Conservation (phyloP, 441 rosid species). For the Populus hybrid region DNA sequence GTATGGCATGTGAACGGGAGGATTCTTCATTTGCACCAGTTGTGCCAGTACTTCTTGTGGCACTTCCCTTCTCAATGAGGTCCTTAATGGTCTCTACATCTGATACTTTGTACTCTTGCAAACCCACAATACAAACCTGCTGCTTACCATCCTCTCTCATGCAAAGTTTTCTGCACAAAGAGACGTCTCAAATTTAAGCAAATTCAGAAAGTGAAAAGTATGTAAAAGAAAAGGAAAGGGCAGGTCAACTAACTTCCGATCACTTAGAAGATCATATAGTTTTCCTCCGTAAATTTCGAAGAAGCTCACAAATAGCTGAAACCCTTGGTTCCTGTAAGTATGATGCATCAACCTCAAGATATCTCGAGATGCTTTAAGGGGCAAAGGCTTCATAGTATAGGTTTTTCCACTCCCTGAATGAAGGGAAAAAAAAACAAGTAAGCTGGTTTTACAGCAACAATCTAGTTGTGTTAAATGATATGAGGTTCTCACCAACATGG, state of each 20-base stretch:
- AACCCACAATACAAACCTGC: slow-evolving; percentile 98
- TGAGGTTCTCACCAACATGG: neutral
- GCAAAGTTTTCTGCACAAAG: slow-evolving; percentile 74
- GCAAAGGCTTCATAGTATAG: slow-evolving; percentile 94
- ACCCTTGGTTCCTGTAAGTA: slow-evolving; percentile 82
- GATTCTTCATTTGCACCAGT: slow-evolving; percentile 99
- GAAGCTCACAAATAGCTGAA: slow-evolving; percentile 92
- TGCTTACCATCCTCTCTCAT: slow-evolving; percentile 99
- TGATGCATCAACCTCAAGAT: slow-evolving; percentile 94
- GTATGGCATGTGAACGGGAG: slow-evolving; percentile 98
- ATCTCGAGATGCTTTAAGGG: slow-evolving; percentile 89
- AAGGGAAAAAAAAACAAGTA: slow-evolving; percentile 14
- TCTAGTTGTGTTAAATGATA: neutral
- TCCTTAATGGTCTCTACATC: slow-evolving; percentile 92
- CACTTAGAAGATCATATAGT: slow-evolving; percentile 84
- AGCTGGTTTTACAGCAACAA: slow-evolving; percentile 12
- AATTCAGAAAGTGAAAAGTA: slow-evolving; percentile 12
- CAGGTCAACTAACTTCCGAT: slow-evolving; percentile 70
- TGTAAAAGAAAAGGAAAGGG: slow-evolving; percentile 18
- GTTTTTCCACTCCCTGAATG: slow-evolving; percentile 96
- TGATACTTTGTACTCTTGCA: slow-evolving; percentile 88
- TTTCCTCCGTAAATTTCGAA: slow-evolving; percentile 99
- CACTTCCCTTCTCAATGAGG: slow-evolving; percentile 89
- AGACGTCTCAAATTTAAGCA: slow-evolving; percentile 24
- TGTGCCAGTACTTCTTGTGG: slow-evolving; percentile 87